These are phyloP conservation scores for Talaromyces borbonicus DNA, from an alignment of 495 filamentous ascomycete species.

Conservation along the genomic window DNA sequence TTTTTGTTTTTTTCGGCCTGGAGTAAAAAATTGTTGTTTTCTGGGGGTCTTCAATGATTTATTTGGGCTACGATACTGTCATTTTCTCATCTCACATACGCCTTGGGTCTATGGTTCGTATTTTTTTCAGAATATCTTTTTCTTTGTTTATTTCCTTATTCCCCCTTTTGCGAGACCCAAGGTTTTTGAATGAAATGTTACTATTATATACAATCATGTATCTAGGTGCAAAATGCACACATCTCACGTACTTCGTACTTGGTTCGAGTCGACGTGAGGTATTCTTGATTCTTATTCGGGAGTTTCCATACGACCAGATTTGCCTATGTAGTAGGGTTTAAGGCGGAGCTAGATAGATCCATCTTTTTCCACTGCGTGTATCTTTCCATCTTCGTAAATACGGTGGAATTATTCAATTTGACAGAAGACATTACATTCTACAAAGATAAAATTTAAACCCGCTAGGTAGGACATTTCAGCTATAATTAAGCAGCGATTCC, in stretches of 20 bases:
- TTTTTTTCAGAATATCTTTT: background rate
- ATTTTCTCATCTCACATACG: no score
- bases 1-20: slow-evolving; percentile 7
- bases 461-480: background rate
- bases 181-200: background rate
- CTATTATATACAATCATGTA: background rate
- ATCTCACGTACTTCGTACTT: background rate
- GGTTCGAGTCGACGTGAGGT: no score
- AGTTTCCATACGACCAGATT: background rate
- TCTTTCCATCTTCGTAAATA: no score
- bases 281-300: background rate
- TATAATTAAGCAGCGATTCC: slow-evolving; percentile 9
- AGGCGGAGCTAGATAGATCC: no score
- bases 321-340: no score
- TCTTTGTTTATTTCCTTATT: background rate
- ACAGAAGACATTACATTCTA: no score
- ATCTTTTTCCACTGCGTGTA: no score
- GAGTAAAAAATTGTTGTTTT: no score
- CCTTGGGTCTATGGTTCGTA: slow-evolving; percentile 4
- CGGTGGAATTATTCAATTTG: no score
- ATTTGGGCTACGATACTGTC: no score
- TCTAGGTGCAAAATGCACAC: background rate
- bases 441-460: background rate
- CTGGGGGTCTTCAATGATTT: no score
- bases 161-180: background rate